Evolutionary conservation across 2,329 filamentous ascomycete species (phyloP).

Genomic region (Xylariaceae sp.): DNA sequence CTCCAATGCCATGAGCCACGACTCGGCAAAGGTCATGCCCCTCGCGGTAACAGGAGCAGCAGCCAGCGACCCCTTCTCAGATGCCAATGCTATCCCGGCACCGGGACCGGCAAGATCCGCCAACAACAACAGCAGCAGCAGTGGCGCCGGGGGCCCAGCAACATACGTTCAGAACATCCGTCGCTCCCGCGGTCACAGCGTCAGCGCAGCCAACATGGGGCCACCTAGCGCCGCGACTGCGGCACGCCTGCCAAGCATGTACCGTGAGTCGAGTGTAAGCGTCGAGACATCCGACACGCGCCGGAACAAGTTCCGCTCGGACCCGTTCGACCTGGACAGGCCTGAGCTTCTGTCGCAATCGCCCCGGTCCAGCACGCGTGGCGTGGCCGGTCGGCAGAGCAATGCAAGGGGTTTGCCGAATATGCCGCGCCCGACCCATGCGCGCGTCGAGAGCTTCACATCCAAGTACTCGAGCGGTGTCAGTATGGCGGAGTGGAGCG

Average conservation of each 20-base stretch:
- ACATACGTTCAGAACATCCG: conserved; percentile 57
- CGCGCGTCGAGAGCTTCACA: conserved; percentile 49
- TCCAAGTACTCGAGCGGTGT: conserved; percentile 59
- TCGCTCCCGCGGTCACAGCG: conserved; percentile 56
- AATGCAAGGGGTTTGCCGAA: conserved; percentile 32
- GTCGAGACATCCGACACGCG: conserved; percentile 49
- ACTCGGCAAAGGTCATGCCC: conserved; percentile 49
- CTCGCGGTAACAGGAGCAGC: conserved; percentile 41
- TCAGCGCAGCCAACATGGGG: conserved; percentile 38
- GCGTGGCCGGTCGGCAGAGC: conserved; percentile 36
- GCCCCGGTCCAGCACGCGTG: conserved; percentile 30
- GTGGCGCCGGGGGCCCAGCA: conserved; percentile 34
- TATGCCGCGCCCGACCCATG: conserved; percentile 44
- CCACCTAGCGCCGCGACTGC: conserved; percentile 36
- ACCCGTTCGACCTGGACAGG: conserved; percentile 70
- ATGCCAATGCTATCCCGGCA: conserved; percentile 52
- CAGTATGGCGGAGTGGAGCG: conserved; percentile 57
- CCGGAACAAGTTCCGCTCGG: conserved; percentile 65
- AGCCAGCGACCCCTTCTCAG: conserved; percentile 55
- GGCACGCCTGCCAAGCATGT: conserved; percentile 47
- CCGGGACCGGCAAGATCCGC: conserved; percentile 35
- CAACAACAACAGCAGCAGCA: conserved; percentile 29
- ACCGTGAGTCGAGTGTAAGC: conserved; percentile 54
- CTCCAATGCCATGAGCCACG: conserved; percentile 48
- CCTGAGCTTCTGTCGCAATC: conserved; percentile 50